Percentiles rank a stretch among this genome's conserved stretches.
Conservation (phyloP, 2,329 filamentous ascomycete genomes). For the Tolypocladium guangdongense region DNA sequence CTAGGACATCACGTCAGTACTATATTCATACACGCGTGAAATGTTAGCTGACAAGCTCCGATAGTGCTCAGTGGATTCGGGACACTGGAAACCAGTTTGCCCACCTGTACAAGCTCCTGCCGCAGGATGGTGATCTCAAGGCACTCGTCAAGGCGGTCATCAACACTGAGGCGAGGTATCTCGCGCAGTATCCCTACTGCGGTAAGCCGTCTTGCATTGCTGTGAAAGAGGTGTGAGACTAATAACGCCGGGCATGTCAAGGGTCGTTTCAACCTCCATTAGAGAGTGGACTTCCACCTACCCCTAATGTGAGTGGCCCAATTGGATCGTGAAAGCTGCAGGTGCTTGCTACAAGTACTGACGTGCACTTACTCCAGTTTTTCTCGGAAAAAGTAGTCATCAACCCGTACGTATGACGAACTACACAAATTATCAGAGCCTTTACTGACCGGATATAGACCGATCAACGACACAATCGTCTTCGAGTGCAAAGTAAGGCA, state of each 20-base stretch:
- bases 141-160: constrained; percentile 60
- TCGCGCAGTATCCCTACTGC: constrained; percentile 66
- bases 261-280: constrained; percentile 82
- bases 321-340: too few relatives aligned
- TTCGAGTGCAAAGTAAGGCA: constrained; percentile 16
- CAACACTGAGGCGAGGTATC: constrained; percentile 59
- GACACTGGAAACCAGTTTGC: constrained; percentile 71
- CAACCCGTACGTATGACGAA: constrained; percentile 10
- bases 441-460: constrained; percentile 3
- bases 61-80: constrained; percentile 53
- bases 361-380: too few relatives aligned
- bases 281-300: constrained; percentile 44
- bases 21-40: neutral
- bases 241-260: neutral
- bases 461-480: constrained; percentile 13
- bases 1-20: constrained; percentile 13
- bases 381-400: constrained; percentile 9
- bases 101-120: constrained; percentile 52
- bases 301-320: constrained; percentile 9
- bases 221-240: neutral
- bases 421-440: neutral
- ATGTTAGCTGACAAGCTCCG: neutral
- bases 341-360: too few relatives aligned
- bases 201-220: constrained; percentile 4
- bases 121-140: constrained; percentile 47